phyloP scores from a whole-genome alignment of 2,329 filamentous ascomycete species.

The Trichoderma polysporum region DNA sequence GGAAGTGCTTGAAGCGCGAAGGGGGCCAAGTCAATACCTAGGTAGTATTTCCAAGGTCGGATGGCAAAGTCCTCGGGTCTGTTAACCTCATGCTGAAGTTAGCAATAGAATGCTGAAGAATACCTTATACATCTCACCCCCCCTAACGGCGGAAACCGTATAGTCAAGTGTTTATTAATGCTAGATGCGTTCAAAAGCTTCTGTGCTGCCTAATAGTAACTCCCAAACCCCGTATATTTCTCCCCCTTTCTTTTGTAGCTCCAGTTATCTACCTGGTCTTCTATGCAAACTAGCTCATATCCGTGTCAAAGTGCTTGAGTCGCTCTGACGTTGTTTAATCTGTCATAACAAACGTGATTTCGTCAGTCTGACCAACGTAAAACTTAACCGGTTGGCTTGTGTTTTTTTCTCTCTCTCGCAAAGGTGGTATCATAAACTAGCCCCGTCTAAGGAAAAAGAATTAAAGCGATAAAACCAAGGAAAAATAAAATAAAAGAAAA shows the following conservation, averaged over 20 bases:
- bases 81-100: too few relatives aligned
- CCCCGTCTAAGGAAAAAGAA: neutral
- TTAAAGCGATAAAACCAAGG: neutral
- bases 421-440: slow-evolving; percentile 11
- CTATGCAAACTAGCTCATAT: neutral
- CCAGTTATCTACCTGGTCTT: neutral
- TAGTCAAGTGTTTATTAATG: neutral
- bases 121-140: too few relatives aligned
- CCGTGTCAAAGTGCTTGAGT: neutral
- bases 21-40: too few relatives aligned
- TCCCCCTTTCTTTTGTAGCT: neutral
- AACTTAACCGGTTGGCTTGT: neutral
- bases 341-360: neutral
- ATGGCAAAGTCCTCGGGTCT: too few relatives aligned
- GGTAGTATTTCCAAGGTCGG: too few relatives aligned
- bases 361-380: neutral
- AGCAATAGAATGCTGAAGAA: neutral
- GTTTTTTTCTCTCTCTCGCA: neutral
- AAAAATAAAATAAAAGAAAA: neutral
- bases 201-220: neutral
- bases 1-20: neutral
- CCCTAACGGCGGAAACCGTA: neutral
- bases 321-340: neutral
- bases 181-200: neutral
- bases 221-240: neutral